Base-by-base conservation (phyloP, 2,329 filamentous ascomycete genomes). In the Phialocephala subalpina region DNA sequence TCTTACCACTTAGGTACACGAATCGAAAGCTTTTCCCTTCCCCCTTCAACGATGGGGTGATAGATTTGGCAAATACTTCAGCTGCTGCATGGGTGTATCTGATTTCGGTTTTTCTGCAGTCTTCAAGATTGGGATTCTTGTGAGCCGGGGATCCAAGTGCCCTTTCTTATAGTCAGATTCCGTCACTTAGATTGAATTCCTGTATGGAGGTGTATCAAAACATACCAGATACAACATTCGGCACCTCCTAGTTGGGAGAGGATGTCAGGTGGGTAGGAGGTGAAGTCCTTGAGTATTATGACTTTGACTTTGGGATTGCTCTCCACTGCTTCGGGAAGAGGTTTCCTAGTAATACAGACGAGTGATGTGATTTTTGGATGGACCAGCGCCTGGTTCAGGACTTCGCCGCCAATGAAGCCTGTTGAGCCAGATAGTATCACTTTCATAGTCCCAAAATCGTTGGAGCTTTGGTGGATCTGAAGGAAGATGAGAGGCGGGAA, bases 381-480 rank as follows among this genome's bases (percentile, higher is more conserved):
- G 2, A 73, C 72, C 60, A 89, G 80, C 71, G 82, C 84, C 69
- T 84, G 81, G 11, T 78, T 75, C 62, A 89, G 80, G 42, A 88
- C 80, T 70, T 85, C 83, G 29, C 77, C 72, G 64, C 87, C 87
- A 62, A 87, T 81, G 71, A 83, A 82, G 70, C 87, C 87, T 22
- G 86, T 89, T 29, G 80, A 80, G 60, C 87, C 87, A 8, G 84
- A 82, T 42, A 90, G 78, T 67, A 90, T 83, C 72, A 89, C 79
- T 73, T 88, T 87, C 86, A 89, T 88, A 59, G 16, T 33, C 40
- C 58, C 14, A 22, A 16, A 20, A 20, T 42, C 2, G 38, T 38
- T 55, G 4, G 18, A 25, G 25, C 27, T 8, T 36, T 45, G 56
- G 27, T 57, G 25, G 14, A 8, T 1, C 7, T 4, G 22, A 49